phyloP scores from a whole-genome alignment of 1,284 basidiomycete genomes.

The Naganishia sp. region DNA sequence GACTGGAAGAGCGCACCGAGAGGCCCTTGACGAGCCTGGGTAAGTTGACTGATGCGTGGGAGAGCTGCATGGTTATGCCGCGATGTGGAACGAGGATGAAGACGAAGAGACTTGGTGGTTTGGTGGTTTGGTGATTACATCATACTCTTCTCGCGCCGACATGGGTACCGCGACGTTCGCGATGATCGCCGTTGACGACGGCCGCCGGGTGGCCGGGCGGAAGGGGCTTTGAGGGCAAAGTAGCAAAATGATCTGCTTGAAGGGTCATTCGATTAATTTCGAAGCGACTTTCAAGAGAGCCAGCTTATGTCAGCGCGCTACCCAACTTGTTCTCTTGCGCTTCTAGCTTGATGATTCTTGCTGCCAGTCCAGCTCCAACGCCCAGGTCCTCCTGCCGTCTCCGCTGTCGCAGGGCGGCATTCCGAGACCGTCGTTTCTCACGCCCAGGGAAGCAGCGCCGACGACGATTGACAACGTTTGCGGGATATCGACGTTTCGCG shows the following conservation, averaged over 20 bases:
- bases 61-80: constrained; percentile 35
- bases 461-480: constrained; percentile 12
- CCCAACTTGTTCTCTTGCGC: too few relatives aligned
- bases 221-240: too few relatives aligned
- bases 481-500: background rate
- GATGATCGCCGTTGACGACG: constrained; percentile 19
- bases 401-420: background rate
- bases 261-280: background rate
- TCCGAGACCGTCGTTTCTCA: constrained; percentile 9
- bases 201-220: too few relatives aligned
- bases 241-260: background rate
- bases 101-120: background rate
- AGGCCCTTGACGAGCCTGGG: constrained; percentile 48
- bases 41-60: constrained; percentile 45
- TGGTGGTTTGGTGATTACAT: background rate
- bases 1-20: constrained; percentile 33
- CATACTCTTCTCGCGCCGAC: background rate
- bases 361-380: background rate
- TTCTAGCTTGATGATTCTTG: background rate
- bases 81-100: background rate
- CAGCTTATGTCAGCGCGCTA: background rate
- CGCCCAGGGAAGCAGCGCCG: background rate
- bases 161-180: background rate
- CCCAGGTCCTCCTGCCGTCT: background rate
- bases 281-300: background rate